Evolutionary conservation across 2,329 filamentous ascomycete species (phyloP), one percentile per base, ranked within the genome.

Genomic region (Penicillium sp.): DNA sequence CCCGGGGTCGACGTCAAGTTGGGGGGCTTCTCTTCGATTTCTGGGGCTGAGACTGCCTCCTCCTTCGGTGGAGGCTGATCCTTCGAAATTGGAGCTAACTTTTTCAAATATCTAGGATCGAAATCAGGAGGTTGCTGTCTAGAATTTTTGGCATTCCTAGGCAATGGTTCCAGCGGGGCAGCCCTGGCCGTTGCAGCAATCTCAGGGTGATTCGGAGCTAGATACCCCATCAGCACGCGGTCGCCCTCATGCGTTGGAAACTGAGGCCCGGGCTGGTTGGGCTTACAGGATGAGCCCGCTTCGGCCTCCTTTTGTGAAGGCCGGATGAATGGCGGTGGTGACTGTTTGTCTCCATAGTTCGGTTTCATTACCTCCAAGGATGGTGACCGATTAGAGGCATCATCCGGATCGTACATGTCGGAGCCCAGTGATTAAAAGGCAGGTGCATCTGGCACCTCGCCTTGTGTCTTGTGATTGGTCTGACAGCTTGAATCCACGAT

Each of bases 201-300:
- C 42, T 89, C 83, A 42, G 80, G 82, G 57, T 76, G 75, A 63
- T 82, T 82, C 62, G 83, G 81, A 63, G 76, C 80, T 73, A 91
- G 77, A 66, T 78, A 75, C 49, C 74, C 71, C 55, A 92, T 77
- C 67, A 92, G 76, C 56, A 88, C 82, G 59, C 77, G 55, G 54
- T 64, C 60, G 59, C 62, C 80, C 77, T 87, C 83, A 60, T 80
- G 81, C 64, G 80, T 80, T 53, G 64, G 65, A 44, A 61, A 55
- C 56, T 59, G 63, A 51, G 61, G 52, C 50, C 56, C 57, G 53
- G 57, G 63, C 52, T 58, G 57, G 60, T 56, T 38, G 16, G 25
- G 62, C 65, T 72, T 70, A 68, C 67, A 64, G 58, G 67, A 64
- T 64, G 61, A 57, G 46, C 61, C 61, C 46, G 56, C 49, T 19